Evolutionary conservation across 2,329 filamentous ascomycete species (phyloP), one percentile per base, ranked within the genome.

Genomic region (Fusarium pininemorale): DNA sequence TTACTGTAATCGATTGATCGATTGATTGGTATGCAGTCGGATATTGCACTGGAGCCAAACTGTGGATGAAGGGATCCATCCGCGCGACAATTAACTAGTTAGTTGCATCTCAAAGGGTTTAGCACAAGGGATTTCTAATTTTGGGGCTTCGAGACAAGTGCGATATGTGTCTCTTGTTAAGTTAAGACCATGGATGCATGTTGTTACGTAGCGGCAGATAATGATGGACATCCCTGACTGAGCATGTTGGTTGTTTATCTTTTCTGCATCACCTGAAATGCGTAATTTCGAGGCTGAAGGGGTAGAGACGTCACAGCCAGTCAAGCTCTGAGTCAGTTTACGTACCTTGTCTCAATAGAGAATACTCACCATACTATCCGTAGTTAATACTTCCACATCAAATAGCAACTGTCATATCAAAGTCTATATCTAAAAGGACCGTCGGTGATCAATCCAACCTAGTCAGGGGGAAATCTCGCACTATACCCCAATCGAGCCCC

Each of bases 1-100:
- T 64, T 56, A 64, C 54, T 72, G 59, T 56, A 55, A 54, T 54
- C 37, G 48, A 58, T 58, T 47, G 63, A 28, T 26, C 50, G 28
- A 41, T 45, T 74, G 63, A 62, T 72, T 74, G 72, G 72, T 37
- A 74, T 72, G 70, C 48, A 68, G 63, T 44, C 63, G 72, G 71
- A 73, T 69, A 72, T 73, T 74, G 54, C 66, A 41, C 58, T 73
- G 71, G 71, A 61, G 67, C 67, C 58, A 61, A 54, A n/a, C 37
- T 70, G 66, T 66, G 67, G 67, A 70, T 70, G 67, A 66, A 66
- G 47, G 66, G 53, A 51, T 70, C 67, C 66, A 51, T 70, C 67
- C 66, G 66, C 59, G 69, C 32, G n/a, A 26, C 26, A 44, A 30
- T 73, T 73, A 44, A 16, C 15, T 35, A 16, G 42, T 45, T 45